These are phyloP conservation scores for Penicillium salamii DNA, from an alignment of 495 filamentous ascomycete species.

Conservation along the genomic window DNA sequence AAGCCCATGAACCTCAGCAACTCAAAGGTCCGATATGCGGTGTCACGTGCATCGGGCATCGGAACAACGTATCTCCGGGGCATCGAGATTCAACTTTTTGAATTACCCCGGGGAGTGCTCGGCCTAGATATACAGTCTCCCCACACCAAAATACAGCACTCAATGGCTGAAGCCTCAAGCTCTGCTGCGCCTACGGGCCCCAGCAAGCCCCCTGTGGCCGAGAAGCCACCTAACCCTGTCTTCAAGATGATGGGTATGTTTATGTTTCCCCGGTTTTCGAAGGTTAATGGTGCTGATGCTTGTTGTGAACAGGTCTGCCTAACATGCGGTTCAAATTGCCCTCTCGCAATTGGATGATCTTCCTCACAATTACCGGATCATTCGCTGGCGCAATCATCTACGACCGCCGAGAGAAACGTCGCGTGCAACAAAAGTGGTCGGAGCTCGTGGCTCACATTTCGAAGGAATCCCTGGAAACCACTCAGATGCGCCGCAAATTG, in stretches of 20 bases:
- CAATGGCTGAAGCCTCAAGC: constrained; percentile 39
- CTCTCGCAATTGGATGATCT: constrained; percentile 97
- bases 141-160: not conserved
- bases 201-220: constrained; percentile 35
- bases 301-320: constrained; percentile 57
- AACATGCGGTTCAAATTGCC: constrained; percentile 79
- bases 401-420: constrained; percentile 84
- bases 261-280: constrained; percentile 1
- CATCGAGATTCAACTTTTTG: constrained; percentile 18
- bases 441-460: constrained; percentile 83
- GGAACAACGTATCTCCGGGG: not conserved
- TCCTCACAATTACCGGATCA: constrained; percentile 73
- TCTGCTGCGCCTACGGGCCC: constrained; percentile 29
- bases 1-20: no score
- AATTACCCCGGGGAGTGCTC: constrained; percentile 1
- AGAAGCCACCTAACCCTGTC: constrained; percentile 60
- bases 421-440: constrained; percentile 80
- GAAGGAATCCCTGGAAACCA: constrained; percentile 66
- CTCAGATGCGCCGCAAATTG: constrained; percentile 75
- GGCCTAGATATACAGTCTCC: not conserved
- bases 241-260: constrained; percentile 69
- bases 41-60: not conserved
- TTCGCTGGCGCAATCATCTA: constrained; percentile 78
- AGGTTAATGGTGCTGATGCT: constrained; percentile 8
- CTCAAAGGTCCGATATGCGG: not conserved